Base-by-base conservation (phyloP, 257 asterid genomes). In the Cynanchum wilfordii region DNA sequence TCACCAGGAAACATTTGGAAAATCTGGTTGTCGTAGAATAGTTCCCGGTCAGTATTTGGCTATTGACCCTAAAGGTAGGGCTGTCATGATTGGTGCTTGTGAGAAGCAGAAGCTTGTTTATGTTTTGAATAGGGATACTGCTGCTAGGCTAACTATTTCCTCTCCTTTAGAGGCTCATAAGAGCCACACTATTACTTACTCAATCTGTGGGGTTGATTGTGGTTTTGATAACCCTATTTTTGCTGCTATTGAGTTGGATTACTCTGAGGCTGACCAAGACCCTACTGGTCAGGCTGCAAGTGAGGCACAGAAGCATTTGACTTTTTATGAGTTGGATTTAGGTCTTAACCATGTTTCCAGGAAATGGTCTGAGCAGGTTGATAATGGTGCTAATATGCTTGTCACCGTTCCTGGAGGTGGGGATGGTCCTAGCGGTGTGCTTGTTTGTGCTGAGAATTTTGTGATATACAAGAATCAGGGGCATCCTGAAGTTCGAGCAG, bases 401-500 rank as follows among this genome's bases (percentile, higher is more conserved):
- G 99, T 95, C 71, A 92, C 97, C 66, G 99, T 95, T 38, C 99
- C 99, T 0, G 99, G 99, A 62, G 99, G 99, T 65, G 99, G 96
- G 72, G 99, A 95, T 86, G 99, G 99, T 24, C 99, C 99, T 1
- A 92, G 99, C 82, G 98, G 99, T 44, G 99, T 95, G 82, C 96
- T 95, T 77, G 99, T 95, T 60, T 95, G 99, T 81, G 97, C 96
- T 0, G 99, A 95, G 78, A 95, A 95, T 86, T 95, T 92, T 63
- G 96, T 95, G 30, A 95, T 95, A 67, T 95, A 95, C 83, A 95
- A 95, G 89, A 92, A 95, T 81, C 96, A 87, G 86, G 98, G 97
- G 36, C 99, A 95, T 65, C 90, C 87, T 1, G 99, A 95, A 86
- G 84, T 95, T 50, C 82, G 98, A 72, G 99, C 99, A 0, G 99